These are phyloP conservation scores for Salisapilia sapeloensis DNA, from an alignment of 352 stramenopile genomes.

Conservation along the genomic window DNA sequence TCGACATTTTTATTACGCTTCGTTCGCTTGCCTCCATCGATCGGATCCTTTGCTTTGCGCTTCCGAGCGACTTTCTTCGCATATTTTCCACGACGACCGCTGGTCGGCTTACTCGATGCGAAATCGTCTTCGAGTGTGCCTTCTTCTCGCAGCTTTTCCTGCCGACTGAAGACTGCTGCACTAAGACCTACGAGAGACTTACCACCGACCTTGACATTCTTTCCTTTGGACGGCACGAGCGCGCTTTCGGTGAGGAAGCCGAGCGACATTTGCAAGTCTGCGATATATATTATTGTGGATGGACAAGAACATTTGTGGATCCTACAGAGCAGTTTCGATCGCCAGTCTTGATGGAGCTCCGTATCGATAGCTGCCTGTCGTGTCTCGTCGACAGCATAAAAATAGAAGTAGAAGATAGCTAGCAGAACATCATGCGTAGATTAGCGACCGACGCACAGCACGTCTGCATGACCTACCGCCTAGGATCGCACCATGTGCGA, in stretches of 20 bases:
- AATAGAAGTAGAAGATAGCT: too few species aligned
- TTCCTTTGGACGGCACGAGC: conserved; percentile 82
- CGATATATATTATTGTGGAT: too few species aligned
- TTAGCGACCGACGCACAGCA: too few species aligned
- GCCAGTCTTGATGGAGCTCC: too few species aligned
- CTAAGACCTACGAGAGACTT: conserved; percentile 76
- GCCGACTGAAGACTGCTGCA: conserved; percentile 53
- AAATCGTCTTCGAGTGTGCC: conserved; percentile 2
- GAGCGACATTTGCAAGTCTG: too few species aligned
- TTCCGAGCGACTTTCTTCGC: conserved; percentile 26
- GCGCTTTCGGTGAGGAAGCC: conserved; percentile 86
- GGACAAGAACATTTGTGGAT: too few species aligned
- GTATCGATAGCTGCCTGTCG: too few species aligned
- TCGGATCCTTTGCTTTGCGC: conserved; percentile 1
- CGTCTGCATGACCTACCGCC: too few species aligned
- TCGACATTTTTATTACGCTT: conserved; percentile 39
- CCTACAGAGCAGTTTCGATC: too few species aligned
- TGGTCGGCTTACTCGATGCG: conserved; percentile 1
- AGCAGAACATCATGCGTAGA: too few species aligned
- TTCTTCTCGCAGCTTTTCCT: conserved; percentile 16
- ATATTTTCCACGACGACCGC: conserved; percentile 13
- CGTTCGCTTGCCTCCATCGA: not conserved
- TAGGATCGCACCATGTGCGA: too few species aligned
- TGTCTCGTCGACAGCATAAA: too few species aligned
- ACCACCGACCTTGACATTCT: conserved; percentile 72